Conservation (phyloP, 305 asterid species). For the Fraxinus ornus region DNA sequence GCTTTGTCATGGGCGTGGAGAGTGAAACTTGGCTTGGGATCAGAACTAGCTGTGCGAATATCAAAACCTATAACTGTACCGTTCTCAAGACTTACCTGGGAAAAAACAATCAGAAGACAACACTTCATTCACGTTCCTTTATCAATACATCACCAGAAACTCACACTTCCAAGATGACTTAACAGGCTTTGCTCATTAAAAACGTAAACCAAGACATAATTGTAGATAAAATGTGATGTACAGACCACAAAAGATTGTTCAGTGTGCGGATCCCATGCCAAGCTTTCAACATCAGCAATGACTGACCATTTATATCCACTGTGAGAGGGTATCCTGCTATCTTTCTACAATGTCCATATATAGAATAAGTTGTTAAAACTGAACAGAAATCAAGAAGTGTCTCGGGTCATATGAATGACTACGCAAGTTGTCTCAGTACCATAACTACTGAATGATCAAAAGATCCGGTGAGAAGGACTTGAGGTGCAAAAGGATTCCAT, state of each 20-base stretch:
- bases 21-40: constrained; percentile 55
- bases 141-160: not conserved
- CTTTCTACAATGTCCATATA: constrained; percentile 51
- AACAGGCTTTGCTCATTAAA: not conserved
- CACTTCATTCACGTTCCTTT: not conserved
- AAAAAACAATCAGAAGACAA: constrained; percentile 16
- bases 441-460: constrained; percentile 73
- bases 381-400: constrained; percentile 5
- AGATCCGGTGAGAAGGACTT: constrained; percentile 92
- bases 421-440: constrained; percentile 37
- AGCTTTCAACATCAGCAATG: constrained; percentile 74
- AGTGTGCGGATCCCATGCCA: constrained; percentile 92
- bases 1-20: constrained; percentile 91
- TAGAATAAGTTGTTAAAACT: constrained; percentile 1
- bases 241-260: constrained; percentile 71
- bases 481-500: constrained; percentile 68
- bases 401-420: not conserved
- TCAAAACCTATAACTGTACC: constrained; percentile 77
- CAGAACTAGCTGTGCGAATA: constrained; percentile 58
- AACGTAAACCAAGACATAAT: not conserved
- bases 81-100: constrained; percentile 85
- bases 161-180: not conserved
- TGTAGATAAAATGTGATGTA: constrained; percentile 18
- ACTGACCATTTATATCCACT: constrained; percentile 70
- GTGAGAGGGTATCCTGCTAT: constrained; percentile 63